A percentile compares a stretch with the other conserved stretches of the same genome.
Conservation (phyloP, 345 rosid species). For the Brassica cretica region DNA sequence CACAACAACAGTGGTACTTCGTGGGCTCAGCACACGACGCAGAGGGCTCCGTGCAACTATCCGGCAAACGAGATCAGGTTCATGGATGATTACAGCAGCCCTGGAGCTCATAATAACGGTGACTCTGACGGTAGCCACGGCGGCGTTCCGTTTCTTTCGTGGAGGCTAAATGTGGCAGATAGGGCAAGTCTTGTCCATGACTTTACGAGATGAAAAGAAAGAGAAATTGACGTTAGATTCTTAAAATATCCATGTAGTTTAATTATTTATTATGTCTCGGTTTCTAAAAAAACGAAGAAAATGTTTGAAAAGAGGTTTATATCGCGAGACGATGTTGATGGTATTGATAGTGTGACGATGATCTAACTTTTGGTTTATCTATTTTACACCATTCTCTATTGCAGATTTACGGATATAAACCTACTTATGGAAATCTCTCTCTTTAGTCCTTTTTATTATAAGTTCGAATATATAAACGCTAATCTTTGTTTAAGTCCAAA, state of each 20-base stretch:
- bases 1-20: constrained; percentile 31
- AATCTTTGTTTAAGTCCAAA: neutral
- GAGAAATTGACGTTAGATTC: constrained; percentile 27
- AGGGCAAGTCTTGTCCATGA: constrained; percentile 84
- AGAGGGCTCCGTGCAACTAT: constrained; percentile 55
- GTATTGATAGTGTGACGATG: constrained; percentile 34
- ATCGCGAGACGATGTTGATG: constrained; percentile 41
- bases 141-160: constrained; percentile 75
- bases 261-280: constrained; percentile 16
- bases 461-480: neutral
- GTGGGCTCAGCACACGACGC: constrained; percentile 47
- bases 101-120: constrained; percentile 21
- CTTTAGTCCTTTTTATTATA: neutral
- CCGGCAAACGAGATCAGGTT: constrained; percentile 65
- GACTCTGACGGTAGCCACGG: constrained; percentile 47
- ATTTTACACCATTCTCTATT: constrained; percentile 2
- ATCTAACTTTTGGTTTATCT: constrained; percentile 41
- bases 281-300: neutral
- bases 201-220: constrained; percentile 64
- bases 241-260: constrained; percentile 28
- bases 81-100: constrained; percentile 49
- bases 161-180: constrained; percentile 85
- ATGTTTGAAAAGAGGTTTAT: constrained; percentile 20
- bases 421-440: neutral
- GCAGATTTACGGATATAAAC: neutral